Percentiles rank a stretch among this genome's conserved stretches.
Conservation (phyloP, 129 eudicot genomes). For the Solidago caesia region DNA sequence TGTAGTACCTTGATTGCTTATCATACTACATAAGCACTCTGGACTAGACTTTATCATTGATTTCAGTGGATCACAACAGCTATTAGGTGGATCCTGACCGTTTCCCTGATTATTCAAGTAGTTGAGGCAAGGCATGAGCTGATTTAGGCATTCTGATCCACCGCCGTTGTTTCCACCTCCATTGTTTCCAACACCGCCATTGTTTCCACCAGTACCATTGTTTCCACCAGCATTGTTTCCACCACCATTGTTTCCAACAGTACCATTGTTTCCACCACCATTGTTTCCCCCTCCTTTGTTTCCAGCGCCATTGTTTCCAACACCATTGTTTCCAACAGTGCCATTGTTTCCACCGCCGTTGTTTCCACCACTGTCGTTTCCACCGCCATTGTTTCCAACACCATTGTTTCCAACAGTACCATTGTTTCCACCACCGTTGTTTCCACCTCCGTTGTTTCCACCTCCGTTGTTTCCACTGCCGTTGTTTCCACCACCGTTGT, state of each 20-base stretch:
- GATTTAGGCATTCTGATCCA: constrained; percentile 31
- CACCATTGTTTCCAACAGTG: no score
- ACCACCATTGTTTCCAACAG: no score
- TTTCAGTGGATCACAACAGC: constrained; percentile 70
- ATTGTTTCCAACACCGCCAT: no score
- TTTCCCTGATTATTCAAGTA: constrained; percentile 21
- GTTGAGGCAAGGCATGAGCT: constrained; percentile 39
- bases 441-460: no score
- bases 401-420: no score
- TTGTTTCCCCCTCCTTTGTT: not conserved
- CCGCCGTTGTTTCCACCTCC: not conserved
- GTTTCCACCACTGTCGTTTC: no score
- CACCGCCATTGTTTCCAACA: no score
- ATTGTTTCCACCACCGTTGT: no score
- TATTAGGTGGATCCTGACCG: constrained; percentile 46
- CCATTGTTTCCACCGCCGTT: no score
- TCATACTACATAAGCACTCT: constrained; percentile 67
- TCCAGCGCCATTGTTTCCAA: no score
- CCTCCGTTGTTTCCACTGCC: no score
- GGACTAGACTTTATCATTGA: constrained; percentile 60
- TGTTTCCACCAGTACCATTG: not conserved
- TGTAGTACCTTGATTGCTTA: constrained; percentile 52
- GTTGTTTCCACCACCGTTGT: no score
- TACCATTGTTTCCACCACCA: not conserved
- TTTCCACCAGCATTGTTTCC: not conserved